These are phyloP conservation scores for Sodiomyces alkalinus DNA, from an alignment of 2,329 filamentous ascomycete genomes.

Conservation along the genomic window DNA sequence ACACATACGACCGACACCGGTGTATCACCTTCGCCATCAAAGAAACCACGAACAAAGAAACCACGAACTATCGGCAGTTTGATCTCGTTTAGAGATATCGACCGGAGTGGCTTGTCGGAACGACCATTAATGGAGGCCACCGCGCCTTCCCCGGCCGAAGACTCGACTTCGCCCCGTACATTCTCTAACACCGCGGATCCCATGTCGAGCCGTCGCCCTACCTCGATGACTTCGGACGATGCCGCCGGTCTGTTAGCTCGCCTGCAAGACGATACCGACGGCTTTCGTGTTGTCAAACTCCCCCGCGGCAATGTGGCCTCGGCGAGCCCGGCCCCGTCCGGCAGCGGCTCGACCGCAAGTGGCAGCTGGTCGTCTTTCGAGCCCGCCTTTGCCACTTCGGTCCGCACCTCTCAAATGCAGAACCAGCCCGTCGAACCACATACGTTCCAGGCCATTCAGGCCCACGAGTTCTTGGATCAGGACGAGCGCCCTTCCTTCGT, in stretches of 20 bases:
- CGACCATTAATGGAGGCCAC: no score
- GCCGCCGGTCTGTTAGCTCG: conserved; percentile 31
- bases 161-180: conserved; percentile 34
- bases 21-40: no score
- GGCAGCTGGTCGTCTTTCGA: conserved; percentile 35
- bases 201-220: conserved; percentile 20
- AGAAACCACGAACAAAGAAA: no score
- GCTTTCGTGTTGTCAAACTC: conserved; percentile 38
- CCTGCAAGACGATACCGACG: conserved; percentile 26
- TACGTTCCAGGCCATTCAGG: conserved; percentile 3
- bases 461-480: conserved; percentile 55
- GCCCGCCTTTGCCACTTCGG: conserved; percentile 27
- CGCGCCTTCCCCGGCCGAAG: conserved; percentile 8
- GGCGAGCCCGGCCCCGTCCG: conserved; percentile 29
- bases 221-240: conserved; percentile 23
- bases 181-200: conserved; percentile 29
- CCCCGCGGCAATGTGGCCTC: conserved; percentile 36
- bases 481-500: conserved; percentile 67
- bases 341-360: conserved; percentile 33
- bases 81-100: no score
- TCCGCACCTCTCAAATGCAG: no score
- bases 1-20: no score
- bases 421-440: no score
- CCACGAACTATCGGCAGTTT: no score
- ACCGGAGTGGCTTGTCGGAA: no score